A percentile compares a stretch with the other conserved stretches of the same genome.
Evolutionary conservation across 371 early-diverging fungal species (phyloP).

Genomic region (Actinomortierella ambigua): DNA sequence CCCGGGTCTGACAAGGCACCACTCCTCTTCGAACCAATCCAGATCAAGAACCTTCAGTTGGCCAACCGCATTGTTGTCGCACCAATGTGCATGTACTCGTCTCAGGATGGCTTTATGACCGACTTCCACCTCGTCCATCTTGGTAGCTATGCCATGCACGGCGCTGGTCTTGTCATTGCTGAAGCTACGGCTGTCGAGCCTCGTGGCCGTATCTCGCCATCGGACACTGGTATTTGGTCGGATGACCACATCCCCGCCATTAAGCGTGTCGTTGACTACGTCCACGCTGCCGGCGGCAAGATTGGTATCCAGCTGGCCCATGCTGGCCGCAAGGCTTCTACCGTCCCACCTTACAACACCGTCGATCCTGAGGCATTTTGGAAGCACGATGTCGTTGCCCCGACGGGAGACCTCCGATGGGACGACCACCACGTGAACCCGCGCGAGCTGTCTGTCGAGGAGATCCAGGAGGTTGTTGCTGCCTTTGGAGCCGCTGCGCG

Average conservation of each 20-base stretch:
- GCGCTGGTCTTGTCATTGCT: conserved; percentile 75
- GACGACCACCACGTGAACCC: conserved; percentile 55
- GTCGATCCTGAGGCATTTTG: conserved; percentile 69
- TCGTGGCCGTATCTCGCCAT: conserved; percentile 79
- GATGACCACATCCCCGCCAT: conserved; percentile 75
- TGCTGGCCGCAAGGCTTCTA: conserved; percentile 81
- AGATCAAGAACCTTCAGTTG: conserved; percentile 58
- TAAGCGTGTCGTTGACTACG: conserved; percentile 63
- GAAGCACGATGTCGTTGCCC: conserved; percentile 76
- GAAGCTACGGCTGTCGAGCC: conserved; percentile 84
- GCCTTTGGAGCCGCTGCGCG: conserved; percentile 75
- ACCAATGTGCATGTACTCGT: conserved; percentile 76
- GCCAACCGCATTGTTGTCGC: conserved; percentile 80
- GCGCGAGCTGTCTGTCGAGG: conserved; percentile 60
- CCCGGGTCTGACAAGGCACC: conserved; percentile 21
- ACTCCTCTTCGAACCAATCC: conserved; percentile 69
- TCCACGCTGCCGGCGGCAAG: conserved; percentile 65
- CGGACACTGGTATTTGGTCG: conserved; percentile 77
- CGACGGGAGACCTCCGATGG: conserved; percentile 63
- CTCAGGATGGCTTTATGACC: conserved; percentile 58
- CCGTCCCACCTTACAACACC: conserved; percentile 48
- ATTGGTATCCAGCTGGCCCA: conserved; percentile 83
- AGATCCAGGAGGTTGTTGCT: conserved; percentile 63
- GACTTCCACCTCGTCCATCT: conserved; percentile 76
- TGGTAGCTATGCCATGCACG: conserved; percentile 71